Conservation (phyloP, 805 yeast species). For the Citeromyces matritensis region DNA sequence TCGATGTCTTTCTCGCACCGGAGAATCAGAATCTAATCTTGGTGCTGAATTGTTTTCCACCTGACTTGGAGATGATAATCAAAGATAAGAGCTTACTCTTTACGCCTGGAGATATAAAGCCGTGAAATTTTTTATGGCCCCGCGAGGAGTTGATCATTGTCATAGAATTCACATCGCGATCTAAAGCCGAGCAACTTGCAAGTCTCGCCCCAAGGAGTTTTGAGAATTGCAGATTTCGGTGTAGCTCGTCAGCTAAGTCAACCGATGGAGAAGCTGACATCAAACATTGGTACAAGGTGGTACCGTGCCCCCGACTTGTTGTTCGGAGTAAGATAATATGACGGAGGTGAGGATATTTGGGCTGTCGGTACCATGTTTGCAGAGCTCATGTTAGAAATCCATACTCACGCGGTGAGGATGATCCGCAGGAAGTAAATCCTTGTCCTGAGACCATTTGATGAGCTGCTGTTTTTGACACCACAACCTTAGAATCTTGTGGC, state of each 20-base stretch:
- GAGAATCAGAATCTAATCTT: constrained; percentile 29
- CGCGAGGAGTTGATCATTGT: constrained; percentile 90
- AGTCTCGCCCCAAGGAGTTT: constrained; percentile 72
- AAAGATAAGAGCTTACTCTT: constrained; percentile 68
- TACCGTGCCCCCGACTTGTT: constrained; percentile 91
- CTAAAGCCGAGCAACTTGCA: constrained; percentile 85
- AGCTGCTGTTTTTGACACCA: too few species aligned
- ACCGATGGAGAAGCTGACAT: constrained; percentile 65
- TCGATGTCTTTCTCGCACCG: constrained; percentile 69
- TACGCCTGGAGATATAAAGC: constrained; percentile 74
- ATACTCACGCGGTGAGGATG: constrained; percentile 85
- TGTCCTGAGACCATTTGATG: too few species aligned
- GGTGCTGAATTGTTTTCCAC: constrained; percentile 89
- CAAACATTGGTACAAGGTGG: constrained; percentile 97
- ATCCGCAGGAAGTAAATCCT: too few species aligned
- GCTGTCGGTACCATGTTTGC: constrained; percentile 95
- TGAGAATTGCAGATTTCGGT: constrained; percentile 96
- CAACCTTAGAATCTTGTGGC: too few species aligned
- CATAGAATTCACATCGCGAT: constrained; percentile 92
- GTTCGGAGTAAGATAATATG: constrained; percentile 79
- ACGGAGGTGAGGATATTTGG: constrained; percentile 89
- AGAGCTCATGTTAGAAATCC: constrained; percentile 93
- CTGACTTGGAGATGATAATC: constrained; percentile 81
- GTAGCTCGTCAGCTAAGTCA: constrained; percentile 75
- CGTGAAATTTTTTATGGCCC: constrained; percentile 91